Evolutionary conservation across 106 monocot species (phyloP).

Genomic region (Dendrobium huoshanense): DNA sequence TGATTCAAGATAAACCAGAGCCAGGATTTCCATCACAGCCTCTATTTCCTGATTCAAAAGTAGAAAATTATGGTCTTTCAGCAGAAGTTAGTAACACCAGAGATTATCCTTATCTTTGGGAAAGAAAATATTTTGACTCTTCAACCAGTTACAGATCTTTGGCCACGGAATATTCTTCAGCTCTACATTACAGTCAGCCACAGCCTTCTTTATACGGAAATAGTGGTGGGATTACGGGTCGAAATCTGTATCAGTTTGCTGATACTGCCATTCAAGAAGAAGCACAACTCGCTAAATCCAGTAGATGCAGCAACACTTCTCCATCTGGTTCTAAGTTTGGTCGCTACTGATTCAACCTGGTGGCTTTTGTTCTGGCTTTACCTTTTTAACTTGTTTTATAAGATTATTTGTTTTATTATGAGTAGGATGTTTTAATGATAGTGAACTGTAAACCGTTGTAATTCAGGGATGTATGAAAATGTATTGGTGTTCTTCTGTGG

Average conservation of each 20-base stretch:
- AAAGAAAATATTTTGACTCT: neutral
- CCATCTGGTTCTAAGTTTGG: neutral
- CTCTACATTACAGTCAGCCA: constrained; percentile 2
- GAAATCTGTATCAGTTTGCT: constrained; percentile 15
- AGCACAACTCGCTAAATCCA: neutral
- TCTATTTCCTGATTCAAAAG: neutral
- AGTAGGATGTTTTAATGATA: too few species aligned
- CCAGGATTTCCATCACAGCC: neutral
- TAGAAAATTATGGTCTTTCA: neutral
- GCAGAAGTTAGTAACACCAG: too few species aligned
- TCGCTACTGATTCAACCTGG: neutral
- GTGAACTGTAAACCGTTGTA: too few species aligned
- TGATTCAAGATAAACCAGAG: neutral
- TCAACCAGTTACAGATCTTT: neutral
- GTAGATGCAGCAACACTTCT: neutral
- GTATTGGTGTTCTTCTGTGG: too few species aligned
- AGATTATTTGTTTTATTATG: too few species aligned
- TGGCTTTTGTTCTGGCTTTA: neutral
- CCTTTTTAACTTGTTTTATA: neutral
- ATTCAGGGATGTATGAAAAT: too few species aligned
- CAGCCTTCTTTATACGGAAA: constrained; percentile 1
- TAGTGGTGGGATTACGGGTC: neutral
- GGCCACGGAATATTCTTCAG: neutral
- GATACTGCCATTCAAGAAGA: constrained; percentile 15
- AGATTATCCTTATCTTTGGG: neutral